Evolutionary conservation across 768 basidiomycete species (phyloP).

Genomic region (Boletellus sp.): DNA sequence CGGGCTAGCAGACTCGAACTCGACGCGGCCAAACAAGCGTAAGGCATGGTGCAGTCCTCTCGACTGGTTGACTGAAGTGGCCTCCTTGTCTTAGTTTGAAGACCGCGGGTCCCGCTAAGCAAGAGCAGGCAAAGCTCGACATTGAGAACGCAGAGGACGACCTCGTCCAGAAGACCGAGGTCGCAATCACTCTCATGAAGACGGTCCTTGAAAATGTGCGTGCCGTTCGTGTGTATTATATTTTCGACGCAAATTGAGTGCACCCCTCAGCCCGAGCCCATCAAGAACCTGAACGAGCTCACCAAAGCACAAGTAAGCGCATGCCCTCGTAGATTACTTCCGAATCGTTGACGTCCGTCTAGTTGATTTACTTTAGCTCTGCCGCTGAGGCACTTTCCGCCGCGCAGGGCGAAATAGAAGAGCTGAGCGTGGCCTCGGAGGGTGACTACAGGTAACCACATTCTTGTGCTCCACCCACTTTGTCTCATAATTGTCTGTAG

Average conservation of each 20-base stretch:
- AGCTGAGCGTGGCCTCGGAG: constrained; percentile 88
- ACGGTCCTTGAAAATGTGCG: constrained; percentile 95
- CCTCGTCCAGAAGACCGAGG: constrained; percentile 96
- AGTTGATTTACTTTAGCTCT: constrained; percentile 69
- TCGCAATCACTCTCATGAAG: constrained; percentile 95
- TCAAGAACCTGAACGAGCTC: constrained; percentile 91
- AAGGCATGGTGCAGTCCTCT: constrained; percentile 25
- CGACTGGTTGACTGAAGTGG: not conserved
- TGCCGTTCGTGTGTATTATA: constrained; percentile 2
- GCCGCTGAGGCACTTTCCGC: constrained; percentile 79
- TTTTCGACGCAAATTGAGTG: not conserved
- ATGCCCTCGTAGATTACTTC: not conserved
- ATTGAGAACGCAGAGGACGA: constrained; percentile 94
- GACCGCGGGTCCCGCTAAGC: constrained; percentile 65
- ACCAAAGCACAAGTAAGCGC: constrained; percentile 75
- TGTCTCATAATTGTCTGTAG: constrained; percentile 34
- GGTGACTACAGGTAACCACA: constrained; percentile 79
- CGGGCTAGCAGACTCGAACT: constrained; percentile 78
- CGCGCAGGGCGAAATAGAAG: constrained; percentile 90
- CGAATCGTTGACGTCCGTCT: constrained; percentile 7
- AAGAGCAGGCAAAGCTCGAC: constrained; percentile 90
- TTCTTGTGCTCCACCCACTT: not conserved
- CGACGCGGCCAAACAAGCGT: constrained; percentile 88
- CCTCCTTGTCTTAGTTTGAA: constrained; percentile 56
- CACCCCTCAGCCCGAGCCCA: constrained; percentile 77